Evolutionary conservation across 2,329 filamentous ascomycete genomes (phyloP), one percentile per base, ranked within the genome.

Genomic region (Keithomyces neogunnii): DNA sequence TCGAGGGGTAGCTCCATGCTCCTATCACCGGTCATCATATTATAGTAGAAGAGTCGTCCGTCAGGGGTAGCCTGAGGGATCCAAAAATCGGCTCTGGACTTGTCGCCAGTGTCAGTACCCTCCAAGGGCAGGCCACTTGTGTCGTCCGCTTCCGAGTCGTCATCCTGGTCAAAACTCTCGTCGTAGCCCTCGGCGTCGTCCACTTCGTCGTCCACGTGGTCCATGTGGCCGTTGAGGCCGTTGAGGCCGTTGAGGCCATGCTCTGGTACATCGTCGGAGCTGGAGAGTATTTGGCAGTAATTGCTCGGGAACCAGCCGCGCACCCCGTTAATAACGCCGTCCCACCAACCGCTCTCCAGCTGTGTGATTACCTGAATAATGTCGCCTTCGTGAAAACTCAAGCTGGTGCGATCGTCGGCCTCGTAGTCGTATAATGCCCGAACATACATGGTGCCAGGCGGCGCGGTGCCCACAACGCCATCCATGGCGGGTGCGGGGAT

Each of bases 251-350:
- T 80, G 49, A 78, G 76, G 56, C 74, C 73, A 11, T 77, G 72
- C 50, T 88, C 84, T 42, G 80, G 77, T 32, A 86, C 75, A 56
- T 95, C 88, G 60, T 89, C 86, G 48, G 86, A 80, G 60, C 83
- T 84, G 53, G 83, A 81, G 61, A 97, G 86, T 56, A 93, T 83
- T 58, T 89, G 85, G 73, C 93, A 97, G 73, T 99, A 99, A 69
- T 99, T 99, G 76, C 92, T 97, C 38, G 93, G 93, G 68, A 99
- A 99, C 93, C 93, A 99, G 66, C 93, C 93, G 66, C 93, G 85
- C 60, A 96, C 88, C 53, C 91, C 89, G 63, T 96, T 93, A 67
- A 99, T 96, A 51, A 99, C 89, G 47, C 93, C 93, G 72, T 99
- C 93, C 93, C 93, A 99, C 93, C 93, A 99, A 51, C 93, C 93